Base-by-base conservation (phyloP, 208 protist genomes). In the Trichomonas gallinae region DNA sequence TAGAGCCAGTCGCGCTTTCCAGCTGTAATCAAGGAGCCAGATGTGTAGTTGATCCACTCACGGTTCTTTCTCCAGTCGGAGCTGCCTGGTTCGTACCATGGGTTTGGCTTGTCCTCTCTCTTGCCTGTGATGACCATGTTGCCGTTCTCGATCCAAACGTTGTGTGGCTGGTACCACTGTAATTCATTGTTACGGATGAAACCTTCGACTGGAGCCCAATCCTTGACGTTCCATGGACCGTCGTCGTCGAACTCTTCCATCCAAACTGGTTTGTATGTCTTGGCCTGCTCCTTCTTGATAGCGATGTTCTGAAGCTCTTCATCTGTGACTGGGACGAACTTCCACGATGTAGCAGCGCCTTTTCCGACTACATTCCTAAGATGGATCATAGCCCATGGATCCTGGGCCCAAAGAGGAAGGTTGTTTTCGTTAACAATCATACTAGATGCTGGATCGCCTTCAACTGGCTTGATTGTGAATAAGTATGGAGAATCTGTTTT, bases 41-140 rank as follows among this genome's bases (percentile, higher is more conserved):
- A 96, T 96, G 96, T 97, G 89, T 85, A 96, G 26, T 72, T 72
- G 58, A 72, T 72, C 58, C 58, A 72, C 26, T 72, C 2, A 4
- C 58, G 58, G 11, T 17, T n/a, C 26, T 72, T 72, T n/a, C 58
- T 72, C 58, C 58, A 72, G 26, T 72, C 58, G 26, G 58, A 31
- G 26, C 58, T 72, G 11, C 21, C 21, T 72, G 11, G 11, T 26
- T 72, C 58, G 26, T 72, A 72, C 21, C 26, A n/a, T 72, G 58
- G 58, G 26, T 72, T 72, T 26, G 58, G 58, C 26, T 72, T 72
- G 6, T 17, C 11, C 26, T 72, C 58, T 72, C 26, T 72, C 26
- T n/a, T 72, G 58, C 21, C 58, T 72, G 11, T n/a, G 11, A 72
- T 72, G 26, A 72, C 26, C 26, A 72, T n/a, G 26, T 72, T 72